Evolutionary conservation across 2,329 filamentous ascomycete species (phyloP).

Genomic region (Hypoxylon sp.): DNA sequence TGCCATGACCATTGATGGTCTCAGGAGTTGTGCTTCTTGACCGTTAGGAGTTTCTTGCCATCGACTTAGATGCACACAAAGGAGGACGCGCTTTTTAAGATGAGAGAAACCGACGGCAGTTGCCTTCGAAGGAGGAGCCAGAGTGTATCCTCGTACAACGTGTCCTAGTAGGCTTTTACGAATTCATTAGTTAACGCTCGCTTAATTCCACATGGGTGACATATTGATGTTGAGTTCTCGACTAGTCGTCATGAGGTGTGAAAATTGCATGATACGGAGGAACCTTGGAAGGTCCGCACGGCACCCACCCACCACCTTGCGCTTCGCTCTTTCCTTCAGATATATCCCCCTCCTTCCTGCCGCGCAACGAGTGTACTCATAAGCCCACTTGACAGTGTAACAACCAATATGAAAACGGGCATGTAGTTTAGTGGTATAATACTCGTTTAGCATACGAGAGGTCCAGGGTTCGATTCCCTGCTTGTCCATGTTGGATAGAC

Average conservation of each 20-base stretch:
- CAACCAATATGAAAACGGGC: not conserved
- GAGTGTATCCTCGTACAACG: not conserved
- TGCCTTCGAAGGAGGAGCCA: not conserved
- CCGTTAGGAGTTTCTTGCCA: not conserved
- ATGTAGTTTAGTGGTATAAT: not conserved
- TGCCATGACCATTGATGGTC: not conserved
- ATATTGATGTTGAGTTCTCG: not conserved
- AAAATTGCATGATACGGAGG: not conserved
- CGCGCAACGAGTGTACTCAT: not conserved
- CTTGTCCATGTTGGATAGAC: no score
- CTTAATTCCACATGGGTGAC: not conserved
- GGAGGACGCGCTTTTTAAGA: not conserved
- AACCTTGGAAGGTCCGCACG: not conserved
- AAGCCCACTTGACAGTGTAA: not conserved
- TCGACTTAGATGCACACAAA: not conserved
- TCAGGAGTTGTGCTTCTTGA: not conserved
- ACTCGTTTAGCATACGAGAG: not conserved
- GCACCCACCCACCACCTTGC: not conserved
- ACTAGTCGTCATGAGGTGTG: not conserved
- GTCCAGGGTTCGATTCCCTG: slow-evolving; percentile 5
- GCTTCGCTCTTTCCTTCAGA: not conserved
- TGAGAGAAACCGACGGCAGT: not conserved
- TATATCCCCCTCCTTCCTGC: not conserved
- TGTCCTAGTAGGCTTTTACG: not conserved
- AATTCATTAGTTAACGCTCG: not conserved